A percentile compares a stretch with the other conserved stretches of the same genome.
Conservation (phyloP, 176 grass and related monocot genomes). For the Zoysia pacifica region DNA sequence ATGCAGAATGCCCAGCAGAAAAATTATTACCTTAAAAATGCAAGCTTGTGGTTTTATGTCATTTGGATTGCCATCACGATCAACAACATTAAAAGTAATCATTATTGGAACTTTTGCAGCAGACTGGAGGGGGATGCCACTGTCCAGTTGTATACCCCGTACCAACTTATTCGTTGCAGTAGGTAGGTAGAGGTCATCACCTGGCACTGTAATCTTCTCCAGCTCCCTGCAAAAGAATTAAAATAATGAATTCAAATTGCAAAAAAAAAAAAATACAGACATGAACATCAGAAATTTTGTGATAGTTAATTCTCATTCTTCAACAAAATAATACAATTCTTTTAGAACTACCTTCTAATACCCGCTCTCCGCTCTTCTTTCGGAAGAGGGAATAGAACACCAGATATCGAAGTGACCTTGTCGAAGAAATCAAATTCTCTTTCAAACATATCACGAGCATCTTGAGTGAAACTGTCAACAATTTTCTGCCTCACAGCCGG, state of each 20-base stretch:
- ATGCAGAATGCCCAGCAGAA: constrained; percentile 4
- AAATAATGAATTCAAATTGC: constrained; percentile 42
- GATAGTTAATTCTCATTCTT: constrained; percentile 28
- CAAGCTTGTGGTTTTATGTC: constrained; percentile 91
- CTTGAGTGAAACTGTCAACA: constrained; percentile 74
- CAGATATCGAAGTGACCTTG: constrained; percentile 96
- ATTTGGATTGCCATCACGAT: constrained; percentile 83
- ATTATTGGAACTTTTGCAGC: constrained; percentile 99
- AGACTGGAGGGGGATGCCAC: constrained; percentile 96
- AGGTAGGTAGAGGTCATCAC: constrained; percentile 94
- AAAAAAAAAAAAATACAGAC: not conserved
- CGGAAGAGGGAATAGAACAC: constrained; percentile 90
- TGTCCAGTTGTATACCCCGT: constrained; percentile 88
- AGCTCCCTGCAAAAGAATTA: constrained; percentile 67
- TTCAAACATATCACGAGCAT: constrained; percentile 81
- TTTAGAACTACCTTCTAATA: constrained; percentile 74
- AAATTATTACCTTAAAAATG: constrained; percentile 90
- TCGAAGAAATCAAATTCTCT: constrained; percentile 95
- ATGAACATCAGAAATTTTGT: constrained; percentile 10
- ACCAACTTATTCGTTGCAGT: constrained; percentile 97
- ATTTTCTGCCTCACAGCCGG: constrained; percentile 82
- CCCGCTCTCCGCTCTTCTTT: constrained; percentile 94
- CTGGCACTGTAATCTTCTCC: constrained; percentile 87
- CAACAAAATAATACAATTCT: constrained; percentile 26
- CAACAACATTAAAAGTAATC: constrained; percentile 97